Evolutionary conservation across 169 alveolate species (phyloP).

Genomic region (Plasmodium sp.): DNA sequence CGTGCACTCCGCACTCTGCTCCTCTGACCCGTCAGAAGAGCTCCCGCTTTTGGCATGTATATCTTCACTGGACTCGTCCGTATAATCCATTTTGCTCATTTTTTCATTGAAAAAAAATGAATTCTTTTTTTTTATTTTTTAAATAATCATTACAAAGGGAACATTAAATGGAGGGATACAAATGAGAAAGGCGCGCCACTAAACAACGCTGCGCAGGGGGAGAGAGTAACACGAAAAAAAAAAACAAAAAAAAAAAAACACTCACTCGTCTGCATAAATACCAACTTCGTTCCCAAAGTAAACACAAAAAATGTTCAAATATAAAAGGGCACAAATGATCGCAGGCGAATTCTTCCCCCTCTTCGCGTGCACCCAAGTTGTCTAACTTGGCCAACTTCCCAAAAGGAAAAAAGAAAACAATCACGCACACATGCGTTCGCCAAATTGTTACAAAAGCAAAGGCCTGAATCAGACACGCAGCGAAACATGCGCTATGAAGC

Average conservation of each 20-base stretch:
- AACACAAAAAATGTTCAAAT: background rate
- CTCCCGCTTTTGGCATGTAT: background rate
- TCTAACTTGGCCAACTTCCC: background rate
- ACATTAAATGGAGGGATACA: background rate
- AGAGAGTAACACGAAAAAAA: background rate
- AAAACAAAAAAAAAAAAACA: background rate
- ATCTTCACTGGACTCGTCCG: conserved; percentile 6
- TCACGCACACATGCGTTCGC: background rate
- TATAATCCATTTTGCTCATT: conserved; percentile 16
- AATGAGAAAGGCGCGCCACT: background rate
- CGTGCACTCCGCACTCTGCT: background rate
- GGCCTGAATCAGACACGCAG: background rate
- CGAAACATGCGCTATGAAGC: background rate
- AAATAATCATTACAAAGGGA: background rate
- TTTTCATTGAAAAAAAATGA: background rate
- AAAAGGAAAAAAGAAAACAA: background rate
- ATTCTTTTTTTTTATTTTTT: background rate
- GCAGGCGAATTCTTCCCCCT: background rate
- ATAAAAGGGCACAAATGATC: background rate
- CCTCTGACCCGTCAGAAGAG: background rate
- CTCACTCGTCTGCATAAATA: background rate
- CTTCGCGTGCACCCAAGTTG: background rate
- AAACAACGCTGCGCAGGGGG: background rate
- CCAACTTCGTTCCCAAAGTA: background rate
- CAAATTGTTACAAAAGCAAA: background rate